Evolutionary conservation across 2,329 filamentous ascomycete species (phyloP).

Genomic region (Ustilaginoidea virens): DNA sequence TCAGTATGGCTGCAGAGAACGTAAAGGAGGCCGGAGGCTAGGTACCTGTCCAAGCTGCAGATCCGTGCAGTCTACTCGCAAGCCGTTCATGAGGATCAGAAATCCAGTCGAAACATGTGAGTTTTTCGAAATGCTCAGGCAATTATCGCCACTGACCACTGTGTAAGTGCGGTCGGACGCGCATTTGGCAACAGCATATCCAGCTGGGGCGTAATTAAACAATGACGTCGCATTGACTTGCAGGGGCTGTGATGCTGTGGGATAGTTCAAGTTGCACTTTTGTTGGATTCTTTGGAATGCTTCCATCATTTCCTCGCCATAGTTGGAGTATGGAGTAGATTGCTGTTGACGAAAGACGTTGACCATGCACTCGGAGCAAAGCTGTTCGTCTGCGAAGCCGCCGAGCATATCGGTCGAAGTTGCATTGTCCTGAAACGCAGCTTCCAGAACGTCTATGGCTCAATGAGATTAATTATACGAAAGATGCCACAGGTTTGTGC

Average conservation of each 20-base stretch:
- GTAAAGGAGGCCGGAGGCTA: background rate
- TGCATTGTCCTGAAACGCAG: background rate
- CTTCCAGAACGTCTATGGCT: slow-evolving; percentile 1
- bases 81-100: slow-evolving; percentile 1
- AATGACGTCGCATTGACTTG: slow-evolving; percentile 2
- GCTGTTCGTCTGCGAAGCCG: slow-evolving; percentile 1
- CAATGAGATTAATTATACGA: background rate
- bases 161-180: slow-evolving; percentile 1
- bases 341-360: slow-evolving; percentile 1
- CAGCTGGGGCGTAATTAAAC: slow-evolving; percentile 1
- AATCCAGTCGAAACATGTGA: slow-evolving; percentile 2
- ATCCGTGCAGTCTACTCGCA: slow-evolving; percentile 2
- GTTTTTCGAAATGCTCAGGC: slow-evolving; percentile 1
- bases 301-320: slow-evolving; percentile 1
- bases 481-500: background rate
- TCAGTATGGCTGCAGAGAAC: background rate
- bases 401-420: slow-evolving; percentile 1
- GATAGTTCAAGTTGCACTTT: slow-evolving; percentile 1
- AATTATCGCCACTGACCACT: slow-evolving; percentile 2
- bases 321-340: slow-evolving; percentile 1
- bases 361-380: slow-evolving; percentile 1
- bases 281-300: slow-evolving; percentile 1
- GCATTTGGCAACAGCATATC: slow-evolving; percentile 1
- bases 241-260: slow-evolving; percentile 1
- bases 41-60: slow-evolving; percentile 2